phyloP scores from a whole-genome alignment of 177 flowering plant species.

The Vitis hybrid region DNA sequence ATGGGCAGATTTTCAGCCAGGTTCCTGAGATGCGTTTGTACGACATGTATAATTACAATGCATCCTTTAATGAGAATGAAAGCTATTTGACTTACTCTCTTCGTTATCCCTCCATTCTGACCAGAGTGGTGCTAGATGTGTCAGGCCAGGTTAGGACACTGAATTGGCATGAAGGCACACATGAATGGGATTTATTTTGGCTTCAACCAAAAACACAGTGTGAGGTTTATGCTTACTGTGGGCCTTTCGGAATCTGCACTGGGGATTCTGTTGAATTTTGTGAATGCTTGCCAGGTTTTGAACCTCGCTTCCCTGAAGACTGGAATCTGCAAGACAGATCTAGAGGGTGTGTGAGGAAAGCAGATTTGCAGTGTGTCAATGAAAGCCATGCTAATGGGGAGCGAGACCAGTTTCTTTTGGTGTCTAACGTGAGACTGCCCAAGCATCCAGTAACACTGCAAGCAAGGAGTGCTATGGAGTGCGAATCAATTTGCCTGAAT shows the following conservation, averaged over 20 bases:
- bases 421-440: conserved; percentile 15
- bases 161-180: conserved; percentile 13
- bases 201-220: conserved; percentile 34
- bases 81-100: conserved; percentile 35
- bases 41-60: conserved; percentile 29
- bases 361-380: conserved; percentile 24
- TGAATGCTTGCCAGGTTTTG: conserved; percentile 18
- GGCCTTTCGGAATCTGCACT: conserved; percentile 23
- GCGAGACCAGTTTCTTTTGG: conserved; percentile 21
- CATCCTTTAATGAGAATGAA: conserved; percentile 29
- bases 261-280: too few relatives aligned
- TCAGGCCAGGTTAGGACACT: conserved; percentile 37
- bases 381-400: conserved; percentile 10
- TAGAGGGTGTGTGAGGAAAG: conserved; percentile 36
- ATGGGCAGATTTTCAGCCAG: too few relatives aligned
- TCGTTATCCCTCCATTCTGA: conserved; percentile 11
- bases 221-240: conserved; percentile 36
- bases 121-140: conserved; percentile 31
- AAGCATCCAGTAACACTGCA: not conserved
- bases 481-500: conserved; percentile 33
- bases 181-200: conserved; percentile 38
- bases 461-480: conserved; percentile 11
- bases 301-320: conserved; percentile 6
- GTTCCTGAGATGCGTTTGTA: conserved; percentile 38
- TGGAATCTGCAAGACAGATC: conserved; percentile 30